A percentile compares a stretch with the other conserved stretches of the same genome.
Evolutionary conservation across 1,284 basidiomycete genomes (phyloP).

Genomic region (Farysia itapuensis): DNA sequence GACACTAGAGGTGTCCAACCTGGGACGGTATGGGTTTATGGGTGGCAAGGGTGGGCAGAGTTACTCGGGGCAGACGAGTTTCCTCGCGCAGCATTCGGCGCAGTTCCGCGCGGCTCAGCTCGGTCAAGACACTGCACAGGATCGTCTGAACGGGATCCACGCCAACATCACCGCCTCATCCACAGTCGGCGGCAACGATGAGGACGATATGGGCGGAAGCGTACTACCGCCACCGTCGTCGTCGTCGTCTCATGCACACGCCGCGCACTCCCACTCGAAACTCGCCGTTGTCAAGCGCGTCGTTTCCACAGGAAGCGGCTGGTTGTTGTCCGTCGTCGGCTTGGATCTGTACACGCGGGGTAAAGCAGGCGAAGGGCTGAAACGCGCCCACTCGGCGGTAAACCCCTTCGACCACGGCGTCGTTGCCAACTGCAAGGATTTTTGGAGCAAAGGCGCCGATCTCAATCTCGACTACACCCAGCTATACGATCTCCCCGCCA

Average conservation of each 20-base stretch:
- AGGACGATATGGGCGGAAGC: constrained; percentile 1
- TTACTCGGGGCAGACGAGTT: constrained; percentile 62
- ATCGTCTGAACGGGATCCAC: constrained; percentile 8
- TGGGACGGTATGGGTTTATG: constrained; percentile 95
- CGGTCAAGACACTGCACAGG: constrained; percentile 1
- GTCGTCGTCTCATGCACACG: background rate
- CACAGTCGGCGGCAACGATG: constrained; percentile 2
- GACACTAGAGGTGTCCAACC: constrained; percentile 90
- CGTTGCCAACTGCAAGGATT: constrained; percentile 83
- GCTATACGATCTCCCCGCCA: constrained; percentile 74
- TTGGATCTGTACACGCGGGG: constrained; percentile 91
- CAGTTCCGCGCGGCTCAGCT: constrained; percentile 1
- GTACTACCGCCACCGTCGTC: constrained; percentile 18
- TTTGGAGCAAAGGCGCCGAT: constrained; percentile 84
- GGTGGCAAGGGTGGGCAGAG: constrained; percentile 76
- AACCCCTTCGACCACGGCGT: constrained; percentile 93
- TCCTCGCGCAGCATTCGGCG: constrained; percentile 18
- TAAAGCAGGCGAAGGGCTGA: constrained; percentile 78
- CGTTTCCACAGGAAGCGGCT: constrained; percentile 59
- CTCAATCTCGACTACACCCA: constrained; percentile 85
- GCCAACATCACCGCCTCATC: background rate
- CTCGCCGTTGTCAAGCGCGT: constrained; percentile 4
- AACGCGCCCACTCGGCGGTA: constrained; percentile 66
- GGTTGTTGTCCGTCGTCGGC: constrained; percentile 84
- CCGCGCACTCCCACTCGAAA: constrained; percentile 7